These are phyloP conservation scores for Aspergillus ochraceus DNA, from an alignment of 2,329 filamentous ascomycete genomes.

Conservation along the genomic window DNA sequence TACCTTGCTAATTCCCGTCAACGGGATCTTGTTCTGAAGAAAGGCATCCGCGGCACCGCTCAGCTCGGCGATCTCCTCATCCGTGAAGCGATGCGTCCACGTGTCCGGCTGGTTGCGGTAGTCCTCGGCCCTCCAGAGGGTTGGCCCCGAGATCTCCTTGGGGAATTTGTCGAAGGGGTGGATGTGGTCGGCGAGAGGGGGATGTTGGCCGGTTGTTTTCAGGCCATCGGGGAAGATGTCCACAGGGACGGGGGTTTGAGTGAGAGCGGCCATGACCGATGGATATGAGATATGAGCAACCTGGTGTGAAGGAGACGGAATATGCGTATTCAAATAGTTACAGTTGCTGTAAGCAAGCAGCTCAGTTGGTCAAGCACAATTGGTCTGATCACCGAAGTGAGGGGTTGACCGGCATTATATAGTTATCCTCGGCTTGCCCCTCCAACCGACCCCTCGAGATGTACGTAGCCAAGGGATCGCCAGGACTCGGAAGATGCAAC, in stretches of 20 bases:
- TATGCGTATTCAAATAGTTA: neutral
- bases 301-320: neutral
- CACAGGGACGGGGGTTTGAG: slow-evolving; percentile 41
- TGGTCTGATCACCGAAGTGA: neutral
- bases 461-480: neutral
- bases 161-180: slow-evolving; percentile 70
- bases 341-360: neutral
- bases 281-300: neutral
- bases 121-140: slow-evolving; percentile 69
- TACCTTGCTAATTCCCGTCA: slow-evolving; percentile 70
- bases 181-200: slow-evolving; percentile 66
- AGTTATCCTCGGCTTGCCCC: neutral
- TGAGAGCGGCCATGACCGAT: slow-evolving; percentile 31
- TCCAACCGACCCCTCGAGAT: neutral
- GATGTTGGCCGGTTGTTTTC: slow-evolving; percentile 71
- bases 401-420: neutral
- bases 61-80: slow-evolving; percentile 67
- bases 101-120: slow-evolving; percentile 63
- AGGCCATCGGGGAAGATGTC: slow-evolving; percentile 64
- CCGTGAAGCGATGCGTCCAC: slow-evolving; percentile 71
- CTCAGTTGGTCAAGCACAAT: neutral
- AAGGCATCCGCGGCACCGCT: slow-evolving; percentile 68
- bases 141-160: slow-evolving; percentile 67
- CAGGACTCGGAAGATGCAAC: neutral
- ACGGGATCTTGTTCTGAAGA: slow-evolving; percentile 61